phyloP scores from a whole-genome alignment of 192 early-diverging fungal genomes.

The Geranomyces variabilis region DNA sequence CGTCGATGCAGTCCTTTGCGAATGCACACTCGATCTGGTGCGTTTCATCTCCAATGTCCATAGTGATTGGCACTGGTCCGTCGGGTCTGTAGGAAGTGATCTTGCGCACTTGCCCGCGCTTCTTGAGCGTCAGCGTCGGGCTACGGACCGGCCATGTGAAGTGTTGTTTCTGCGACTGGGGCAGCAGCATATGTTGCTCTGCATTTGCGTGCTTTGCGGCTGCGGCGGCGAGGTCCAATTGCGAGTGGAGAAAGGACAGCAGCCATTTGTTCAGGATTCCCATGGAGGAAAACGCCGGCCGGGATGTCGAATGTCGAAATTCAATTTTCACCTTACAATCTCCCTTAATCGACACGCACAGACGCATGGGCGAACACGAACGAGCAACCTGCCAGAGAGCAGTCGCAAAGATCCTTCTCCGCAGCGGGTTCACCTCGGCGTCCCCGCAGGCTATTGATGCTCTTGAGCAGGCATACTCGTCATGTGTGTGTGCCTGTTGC shows the following conservation, averaged over 20 bases:
- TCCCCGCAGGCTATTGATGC: neutral
- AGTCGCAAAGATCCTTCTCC: neutral
- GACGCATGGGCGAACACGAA: constrained; percentile 10
- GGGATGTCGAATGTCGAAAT: too few relatives aligned
- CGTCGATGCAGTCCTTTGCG: neutral
- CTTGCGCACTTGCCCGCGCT: constrained; percentile 15
- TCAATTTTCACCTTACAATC: too few relatives aligned
- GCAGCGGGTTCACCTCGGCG: neutral
- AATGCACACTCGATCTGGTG: neutral
- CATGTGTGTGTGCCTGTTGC: neutral
- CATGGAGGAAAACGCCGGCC: too few relatives aligned
- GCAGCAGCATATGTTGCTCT: too few relatives aligned
- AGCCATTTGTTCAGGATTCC: constrained; percentile 4
- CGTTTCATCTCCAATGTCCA: neutral
- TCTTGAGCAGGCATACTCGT: constrained; percentile 2
- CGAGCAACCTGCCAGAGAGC: neutral
- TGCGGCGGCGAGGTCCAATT: neutral
- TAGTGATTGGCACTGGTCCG: neutral
- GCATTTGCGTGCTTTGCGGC: constrained; percentile 3
- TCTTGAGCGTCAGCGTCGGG: neutral
- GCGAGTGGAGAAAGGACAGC: neutral
- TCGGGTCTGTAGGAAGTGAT: constrained; percentile 3
- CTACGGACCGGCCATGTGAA: neutral
- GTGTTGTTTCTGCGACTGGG: neutral
- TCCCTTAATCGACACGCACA: too few relatives aligned